Evolutionary conservation across 2,329 filamentous ascomycete species (phyloP).

Genomic region (Aspergillus pseudoviridinutans): DNA sequence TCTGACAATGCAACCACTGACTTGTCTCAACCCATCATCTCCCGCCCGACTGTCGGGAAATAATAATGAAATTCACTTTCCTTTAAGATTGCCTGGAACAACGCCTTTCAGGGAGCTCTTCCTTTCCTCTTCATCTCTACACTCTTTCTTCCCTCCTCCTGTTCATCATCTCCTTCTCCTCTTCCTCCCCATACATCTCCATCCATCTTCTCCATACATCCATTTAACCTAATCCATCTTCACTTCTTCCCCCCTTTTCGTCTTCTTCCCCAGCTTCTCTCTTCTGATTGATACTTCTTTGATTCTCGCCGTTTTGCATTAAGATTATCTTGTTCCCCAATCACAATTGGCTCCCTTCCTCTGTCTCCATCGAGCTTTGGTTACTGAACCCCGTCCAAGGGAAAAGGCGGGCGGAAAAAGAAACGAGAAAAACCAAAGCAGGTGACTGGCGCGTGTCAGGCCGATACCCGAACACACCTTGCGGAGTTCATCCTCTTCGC

Average conservation of each 20-base stretch:
- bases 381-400: background rate
- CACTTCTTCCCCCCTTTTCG: constrained; percentile 19
- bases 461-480: background rate
- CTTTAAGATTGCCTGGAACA: background rate
- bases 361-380: background rate
- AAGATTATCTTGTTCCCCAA: background rate
- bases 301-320: background rate
- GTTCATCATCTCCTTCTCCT: constrained; percentile 22
- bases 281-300: background rate
- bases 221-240: constrained; percentile 9
- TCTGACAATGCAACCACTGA: constrained; percentile 1
- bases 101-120: background rate
- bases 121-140: background rate
- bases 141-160: constrained; percentile 11
- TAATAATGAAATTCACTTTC: background rate
- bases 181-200: constrained; percentile 17
- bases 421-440: background rate
- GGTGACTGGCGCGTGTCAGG: background rate
- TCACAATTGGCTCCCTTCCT: background rate
- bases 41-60: background rate
- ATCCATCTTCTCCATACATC: constrained; percentile 10
- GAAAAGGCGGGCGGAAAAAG: background rate
- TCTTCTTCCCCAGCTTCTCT: constrained; percentile 24
- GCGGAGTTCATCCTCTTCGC: background rate
- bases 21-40: background rate